phyloP scores from a whole-genome alignment of 2,329 filamentous ascomycete species.

The Coniochaeta ligniaria region DNA sequence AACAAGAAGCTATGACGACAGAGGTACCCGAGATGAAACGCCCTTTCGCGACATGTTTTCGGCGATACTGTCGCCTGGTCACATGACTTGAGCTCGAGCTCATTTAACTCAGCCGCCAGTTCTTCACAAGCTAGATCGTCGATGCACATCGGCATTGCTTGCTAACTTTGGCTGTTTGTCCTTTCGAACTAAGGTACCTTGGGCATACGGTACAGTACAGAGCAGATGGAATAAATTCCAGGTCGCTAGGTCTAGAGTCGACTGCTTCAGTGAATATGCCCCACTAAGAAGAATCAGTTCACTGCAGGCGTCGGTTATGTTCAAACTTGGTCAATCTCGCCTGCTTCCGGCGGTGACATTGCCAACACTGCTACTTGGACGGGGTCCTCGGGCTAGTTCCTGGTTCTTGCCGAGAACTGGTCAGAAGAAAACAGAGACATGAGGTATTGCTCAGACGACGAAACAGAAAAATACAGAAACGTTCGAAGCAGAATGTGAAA shows the following conservation, averaged over 20 bases:
- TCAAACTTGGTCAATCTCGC: not conserved
- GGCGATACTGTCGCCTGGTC: slow-evolving; percentile 15
- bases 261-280: not conserved
- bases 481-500: not conserved
- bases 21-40: slow-evolving; percentile 6
- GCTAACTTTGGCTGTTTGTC: too few relatives aligned
- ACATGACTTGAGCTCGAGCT: slow-evolving; percentile 10
- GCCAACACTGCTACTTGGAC: not conserved
- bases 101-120: not conserved
- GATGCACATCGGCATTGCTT: too few relatives aligned
- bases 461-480: not conserved
- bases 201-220: too few relatives aligned
- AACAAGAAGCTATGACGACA: not conserved
- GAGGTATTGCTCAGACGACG: too few relatives aligned
- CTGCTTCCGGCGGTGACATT: not conserved
- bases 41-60: slow-evolving; percentile 7
- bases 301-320: not conserved
- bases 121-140: too few relatives aligned
- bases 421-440: too few relatives aligned
- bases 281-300: not conserved
- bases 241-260: too few relatives aligned
- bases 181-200: too few relatives aligned
- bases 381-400: too few relatives aligned
- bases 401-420: too few relatives aligned
- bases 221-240: too few relatives aligned